A percentile compares a stretch with the other conserved stretches of the same genome.
phyloP scores from a whole-genome alignment of 148 eudicot genomes.

The Suaeda aralocaspica region DNA sequence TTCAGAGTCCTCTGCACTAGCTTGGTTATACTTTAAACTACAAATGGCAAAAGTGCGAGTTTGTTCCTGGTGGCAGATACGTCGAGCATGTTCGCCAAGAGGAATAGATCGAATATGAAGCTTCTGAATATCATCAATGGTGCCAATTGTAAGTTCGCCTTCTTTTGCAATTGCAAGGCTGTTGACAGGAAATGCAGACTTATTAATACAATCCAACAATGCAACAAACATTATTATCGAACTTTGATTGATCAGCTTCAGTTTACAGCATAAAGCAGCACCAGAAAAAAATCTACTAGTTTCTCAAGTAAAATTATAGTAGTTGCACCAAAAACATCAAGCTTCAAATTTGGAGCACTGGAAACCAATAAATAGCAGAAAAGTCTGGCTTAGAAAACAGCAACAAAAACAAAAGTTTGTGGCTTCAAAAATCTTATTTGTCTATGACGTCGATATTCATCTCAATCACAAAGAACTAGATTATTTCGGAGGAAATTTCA shows the following conservation, averaged over 20 bases:
- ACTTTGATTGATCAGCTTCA: neutral
- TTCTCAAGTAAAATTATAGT: neutral
- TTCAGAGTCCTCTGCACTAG: constrained; percentile 77
- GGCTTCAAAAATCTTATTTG: no score
- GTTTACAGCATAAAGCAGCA: neutral
- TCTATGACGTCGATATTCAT: neutral
- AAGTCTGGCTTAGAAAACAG: neutral
- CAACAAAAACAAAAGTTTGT: neutral
- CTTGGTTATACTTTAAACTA: constrained; percentile 72
- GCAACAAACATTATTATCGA: neutral
- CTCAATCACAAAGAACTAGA: neutral
- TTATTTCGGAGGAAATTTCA: no score
- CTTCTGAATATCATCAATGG: constrained; percentile 93
- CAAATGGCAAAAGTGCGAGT: constrained; percentile 82
- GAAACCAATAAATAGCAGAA: neutral
- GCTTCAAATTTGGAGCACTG: no score
- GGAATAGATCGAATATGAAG: constrained; percentile 96
- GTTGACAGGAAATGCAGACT: constrained; percentile 18
- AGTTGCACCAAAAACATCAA: neutral
- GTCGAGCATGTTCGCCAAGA: constrained; percentile 92
- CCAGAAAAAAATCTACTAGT: neutral
- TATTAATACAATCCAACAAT: neutral
- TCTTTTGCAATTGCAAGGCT: constrained; percentile 98
- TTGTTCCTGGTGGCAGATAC: constrained; percentile 97
- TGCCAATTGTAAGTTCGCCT: constrained; percentile 94